These are phyloP conservation scores for Trichosporon sp. DNA, from an alignment of 1,284 basidiomycete genomes.

Conservation along the genomic window DNA sequence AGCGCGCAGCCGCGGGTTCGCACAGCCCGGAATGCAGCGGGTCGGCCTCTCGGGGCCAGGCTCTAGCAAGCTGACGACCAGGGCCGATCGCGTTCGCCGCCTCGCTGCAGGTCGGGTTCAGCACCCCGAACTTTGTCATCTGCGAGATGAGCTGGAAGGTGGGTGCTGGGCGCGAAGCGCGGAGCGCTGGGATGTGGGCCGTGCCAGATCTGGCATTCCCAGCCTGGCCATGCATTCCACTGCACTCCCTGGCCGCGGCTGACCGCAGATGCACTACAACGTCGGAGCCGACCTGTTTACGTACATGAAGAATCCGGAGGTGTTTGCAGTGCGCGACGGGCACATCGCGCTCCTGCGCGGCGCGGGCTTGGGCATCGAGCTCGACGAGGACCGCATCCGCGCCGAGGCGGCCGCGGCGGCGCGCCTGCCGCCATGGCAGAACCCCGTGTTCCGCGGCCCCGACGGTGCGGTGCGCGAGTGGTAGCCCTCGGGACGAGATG, in stretches of 20 bases:
- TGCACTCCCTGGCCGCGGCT: not conserved
- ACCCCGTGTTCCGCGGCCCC: slow-evolving; percentile 60
- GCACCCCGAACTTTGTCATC: slow-evolving; percentile 51
- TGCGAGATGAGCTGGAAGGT: slow-evolving; percentile 50
- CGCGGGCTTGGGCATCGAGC: slow-evolving; percentile 65
- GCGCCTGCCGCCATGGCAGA: slow-evolving; percentile 53
- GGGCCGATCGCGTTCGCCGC: slow-evolving; percentile 71
- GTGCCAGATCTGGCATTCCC: not conserved
- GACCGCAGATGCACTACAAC: slow-evolving; percentile 65
- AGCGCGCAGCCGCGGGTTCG: slow-evolving; percentile 49
- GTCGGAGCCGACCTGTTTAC: slow-evolving; percentile 63
- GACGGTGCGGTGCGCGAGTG: slow-evolving; percentile 59
- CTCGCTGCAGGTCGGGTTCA: slow-evolving; percentile 48
- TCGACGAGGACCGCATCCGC: slow-evolving; percentile 64
- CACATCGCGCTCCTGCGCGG: slow-evolving; percentile 58
- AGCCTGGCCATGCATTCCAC: not conserved
- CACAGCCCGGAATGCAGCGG: not conserved
- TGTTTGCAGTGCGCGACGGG: slow-evolving; percentile 62
- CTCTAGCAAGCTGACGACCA: not conserved
- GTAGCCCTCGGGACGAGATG: slow-evolving; percentile 39
- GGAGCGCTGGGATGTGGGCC: not conserved
- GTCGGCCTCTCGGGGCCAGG: not conserved
- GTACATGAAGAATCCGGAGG: slow-evolving; percentile 54
- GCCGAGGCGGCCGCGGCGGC: slow-evolving; percentile 52
- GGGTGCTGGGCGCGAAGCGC: no score